These are phyloP conservation scores for Rasamsonia emersonii DNA, from an alignment of 2,329 filamentous ascomycete species.

Conservation along the genomic window DNA sequence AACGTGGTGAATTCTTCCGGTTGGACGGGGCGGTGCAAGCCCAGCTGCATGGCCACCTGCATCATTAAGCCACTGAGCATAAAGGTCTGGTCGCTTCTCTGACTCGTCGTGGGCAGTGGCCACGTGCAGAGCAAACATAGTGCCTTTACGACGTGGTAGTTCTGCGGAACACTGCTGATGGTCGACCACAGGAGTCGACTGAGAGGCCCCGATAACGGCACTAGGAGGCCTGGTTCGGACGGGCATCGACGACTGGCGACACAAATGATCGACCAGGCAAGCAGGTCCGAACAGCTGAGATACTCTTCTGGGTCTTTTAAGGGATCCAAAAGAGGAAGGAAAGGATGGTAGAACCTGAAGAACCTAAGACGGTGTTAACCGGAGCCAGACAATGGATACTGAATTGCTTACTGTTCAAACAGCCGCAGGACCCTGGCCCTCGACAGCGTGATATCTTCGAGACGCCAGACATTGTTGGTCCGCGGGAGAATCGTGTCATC, in stretches of 20 bases:
- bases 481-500: slow-evolving; percentile 29
- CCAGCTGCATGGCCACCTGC: slow-evolving; percentile 57
- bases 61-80: slow-evolving; percentile 58
- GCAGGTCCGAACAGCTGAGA: slow-evolving; percentile 47
- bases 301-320: slow-evolving; percentile 48
- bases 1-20: slow-evolving; percentile 47
- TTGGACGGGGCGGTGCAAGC: slow-evolving; percentile 53
- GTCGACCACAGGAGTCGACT: slow-evolving; percentile 52
- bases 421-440: slow-evolving; percentile 31
- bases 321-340: slow-evolving; percentile 52
- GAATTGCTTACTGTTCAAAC: slow-evolving; percentile 36
- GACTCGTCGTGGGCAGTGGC: slow-evolving; percentile 54
- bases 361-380: slow-evolving; percentile 38
- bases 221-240: slow-evolving; percentile 45
- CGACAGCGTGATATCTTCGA: slow-evolving; percentile 39
- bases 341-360: slow-evolving; percentile 55
- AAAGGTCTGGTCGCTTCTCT: slow-evolving; percentile 54
- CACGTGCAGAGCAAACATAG: slow-evolving; percentile 55
- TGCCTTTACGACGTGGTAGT: slow-evolving; percentile 55
- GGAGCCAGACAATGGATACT: background rate
- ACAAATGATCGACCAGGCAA: slow-evolving; percentile 57
- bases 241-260: slow-evolving; percentile 52
- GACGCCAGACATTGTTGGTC: slow-evolving; percentile 35
- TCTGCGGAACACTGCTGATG: slow-evolving; percentile 49
- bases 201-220: slow-evolving; percentile 41